These are phyloP conservation scores for Diaporthe humulicola DNA, from an alignment of 2,329 filamentous ascomycete genomes.

Conservation along the genomic window DNA sequence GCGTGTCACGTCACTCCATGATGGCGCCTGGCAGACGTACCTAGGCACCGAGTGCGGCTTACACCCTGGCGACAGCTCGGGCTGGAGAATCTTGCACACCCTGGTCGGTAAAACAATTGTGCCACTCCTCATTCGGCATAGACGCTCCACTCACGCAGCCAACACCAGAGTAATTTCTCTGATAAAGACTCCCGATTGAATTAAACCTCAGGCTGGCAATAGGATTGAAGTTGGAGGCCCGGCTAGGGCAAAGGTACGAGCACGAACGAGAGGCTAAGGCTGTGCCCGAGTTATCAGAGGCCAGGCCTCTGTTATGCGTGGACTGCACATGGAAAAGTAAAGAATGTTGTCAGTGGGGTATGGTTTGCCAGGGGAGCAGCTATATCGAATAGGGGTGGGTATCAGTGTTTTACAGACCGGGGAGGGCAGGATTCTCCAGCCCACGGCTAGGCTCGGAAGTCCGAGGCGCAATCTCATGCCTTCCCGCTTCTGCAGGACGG, in stretches of 20 bases:
- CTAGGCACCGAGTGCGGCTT: neutral
- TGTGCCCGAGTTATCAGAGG: neutral
- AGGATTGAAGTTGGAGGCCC: neutral
- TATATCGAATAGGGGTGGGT: neutral
- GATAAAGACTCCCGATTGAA: neutral
- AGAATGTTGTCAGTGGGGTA: neutral
- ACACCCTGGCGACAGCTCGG: neutral
- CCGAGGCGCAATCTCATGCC: constrained; percentile 4
- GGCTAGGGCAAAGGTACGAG: neutral
- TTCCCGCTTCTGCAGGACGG: neutral
- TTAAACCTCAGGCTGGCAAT: neutral
- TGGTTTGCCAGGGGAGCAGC: neutral
- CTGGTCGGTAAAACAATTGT: neutral
- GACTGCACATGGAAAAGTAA: neutral
- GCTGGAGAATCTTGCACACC: neutral
- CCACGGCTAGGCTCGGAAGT: constrained; percentile 1
- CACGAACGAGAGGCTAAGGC: neutral
- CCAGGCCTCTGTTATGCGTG: neutral
- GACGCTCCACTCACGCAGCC: neutral
- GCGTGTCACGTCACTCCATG: neutral
- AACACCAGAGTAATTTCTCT: neutral
- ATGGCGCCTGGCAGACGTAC: neutral
- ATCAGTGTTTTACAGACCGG: too few relatives aligned
- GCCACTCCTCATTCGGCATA: neutral
- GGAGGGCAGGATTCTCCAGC: neutral